Evolutionary conservation across 768 basidiomycete species (phyloP), one percentile per base, ranked within the genome.

Genomic region (Boletus tomentosulus): DNA sequence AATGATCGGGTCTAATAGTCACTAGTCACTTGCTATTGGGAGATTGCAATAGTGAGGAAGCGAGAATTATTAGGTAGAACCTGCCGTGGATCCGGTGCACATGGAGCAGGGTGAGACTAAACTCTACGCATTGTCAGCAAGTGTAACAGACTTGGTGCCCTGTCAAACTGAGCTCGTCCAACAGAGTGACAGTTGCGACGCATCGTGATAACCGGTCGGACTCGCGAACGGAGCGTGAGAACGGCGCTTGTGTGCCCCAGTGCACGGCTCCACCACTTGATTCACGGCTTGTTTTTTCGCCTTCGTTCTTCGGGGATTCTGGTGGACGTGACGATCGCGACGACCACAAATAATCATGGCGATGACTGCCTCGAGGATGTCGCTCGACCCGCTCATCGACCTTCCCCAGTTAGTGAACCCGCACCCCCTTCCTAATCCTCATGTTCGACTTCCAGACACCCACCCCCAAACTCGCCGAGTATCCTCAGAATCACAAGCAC

Each of bases 401-500:
- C 51, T 54, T 16, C 60, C 59, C 27, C 52, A 46, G n/a, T 31
- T 52, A 13, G 42, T 33, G 13, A 54, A 48, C 50, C 56, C 37
- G n/a, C n/a, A n/a, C n/a, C n/a, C n/a, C 19, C 58, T 57, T 37
- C 61, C 57, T 45, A 61, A 59, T 22, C 62, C 48, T 31, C 55
- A 59, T 50, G 16, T 46, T 19, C 54, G 34, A 51, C 16, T 44
- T n/a, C 24, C 50, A 34, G 64, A 67, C 45, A 24, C 47, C 25
- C 49, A 56, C 8, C 7, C 47, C 6, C 60, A 57, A 16, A 19
- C 51, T 42, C 54, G 50, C 27, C 64, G 66, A 28, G 62, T 66
- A 8, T 67, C 66, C 31, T 68, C 66, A 24, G 66, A 67, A 12
- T 65, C 65, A 4, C 60, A 64, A 38, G 7, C 58, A 2, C 54